Percentiles rank a stretch among this genome's conserved stretches.
Conservation (phyloP, 768 basidiomycete species). For the Boletus reticuloceps region DNA sequence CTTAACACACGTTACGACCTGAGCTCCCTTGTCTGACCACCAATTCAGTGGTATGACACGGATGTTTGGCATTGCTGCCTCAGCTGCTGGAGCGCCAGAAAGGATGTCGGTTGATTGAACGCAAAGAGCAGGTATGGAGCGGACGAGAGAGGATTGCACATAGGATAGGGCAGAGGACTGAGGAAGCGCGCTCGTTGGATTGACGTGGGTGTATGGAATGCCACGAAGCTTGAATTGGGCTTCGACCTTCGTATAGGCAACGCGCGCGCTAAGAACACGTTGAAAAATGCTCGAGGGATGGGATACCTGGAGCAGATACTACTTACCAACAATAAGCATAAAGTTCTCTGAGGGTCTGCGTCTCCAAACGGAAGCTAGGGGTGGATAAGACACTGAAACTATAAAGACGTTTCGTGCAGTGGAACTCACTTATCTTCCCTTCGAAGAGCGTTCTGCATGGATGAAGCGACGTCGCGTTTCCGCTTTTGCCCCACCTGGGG, state of each 20-base stretch:
- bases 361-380: slow-evolving; percentile 61
- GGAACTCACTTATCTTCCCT: slow-evolving; percentile 30
- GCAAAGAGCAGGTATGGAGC: slow-evolving; percentile 78
- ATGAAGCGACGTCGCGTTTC: slow-evolving; percentile 21
- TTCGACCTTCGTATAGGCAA: slow-evolving; percentile 88
- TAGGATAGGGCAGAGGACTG: slow-evolving; percentile 47
- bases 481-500: slow-evolving; percentile 27
- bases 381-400: neutral
- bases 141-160: slow-evolving; percentile 70
- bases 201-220: slow-evolving; percentile 77
- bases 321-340: slow-evolving; percentile 86
- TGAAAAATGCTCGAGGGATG: neutral
- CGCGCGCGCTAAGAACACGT: slow-evolving; percentile 61
- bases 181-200: slow-evolving; percentile 45
- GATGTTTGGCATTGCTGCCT: slow-evolving; percentile 92
- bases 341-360: slow-evolving; percentile 69
- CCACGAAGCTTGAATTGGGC: slow-evolving; percentile 78
- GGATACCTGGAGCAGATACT: neutral
- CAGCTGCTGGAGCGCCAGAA: slow-evolving; percentile 79
- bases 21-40: slow-evolving; percentile 81
- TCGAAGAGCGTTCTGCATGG: slow-evolving; percentile 6
- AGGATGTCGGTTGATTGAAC: slow-evolving; percentile 81
- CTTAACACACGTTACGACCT: slow-evolving; percentile 89
- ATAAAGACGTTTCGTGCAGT: neutral
- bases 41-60: slow-evolving; percentile 85